Base-by-base conservation (phyloP, 1,139 yeast genomes). In the Candida pseudocylindracea region DNA sequence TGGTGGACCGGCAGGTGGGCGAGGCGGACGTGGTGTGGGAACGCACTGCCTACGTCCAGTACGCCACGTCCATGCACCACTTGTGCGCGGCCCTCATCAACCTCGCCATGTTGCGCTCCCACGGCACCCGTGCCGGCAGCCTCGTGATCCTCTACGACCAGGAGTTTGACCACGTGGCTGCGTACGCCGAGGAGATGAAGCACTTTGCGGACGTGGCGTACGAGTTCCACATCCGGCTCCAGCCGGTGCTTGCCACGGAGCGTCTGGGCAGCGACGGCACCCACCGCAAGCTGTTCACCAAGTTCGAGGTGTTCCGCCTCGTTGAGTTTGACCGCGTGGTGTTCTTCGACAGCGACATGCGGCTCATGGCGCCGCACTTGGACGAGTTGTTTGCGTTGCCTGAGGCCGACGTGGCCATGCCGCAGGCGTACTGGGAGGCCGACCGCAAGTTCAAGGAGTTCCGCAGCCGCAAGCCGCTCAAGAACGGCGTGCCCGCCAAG, bases 301-400 rank as follows among this genome's bases (percentile, higher is more conserved):
- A 30, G 28, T 20, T 30, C 24, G 15, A 30, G 8, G 32, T 29
- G 5, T 30, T 30, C 15, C 20, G 27, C 8, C 11, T 26, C 29
- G 12, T 15, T 12, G 32, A 30, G 12, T 30, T 26, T 10, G 27
- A 27, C 6, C 29, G 32, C 10, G 32, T 30, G 29, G 29, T 30
- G 7, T 26, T 13, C 10, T 26, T 30, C 8, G 32, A 30, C 27
- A 29, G 29, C 15, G 32, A 27, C 13, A 15, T 27, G 26, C 26
- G 26, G 32, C 8, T 30, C n/a, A 13, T 27, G 20, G 12, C 12
- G 8, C 26, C 26, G 3, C 13, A 30, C n/a, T n/a, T 30, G 9
- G 32, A 30, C 27, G 32, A 30, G 24, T 15, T 30, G 11, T 30
- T 30, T n/a, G 26, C 15, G 10, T 26, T 30, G 9, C 32, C 32